Evolutionary conservation across 2,329 filamentous ascomycete genomes (phyloP).

Genomic region (Phaeoacremonium minimum): DNA sequence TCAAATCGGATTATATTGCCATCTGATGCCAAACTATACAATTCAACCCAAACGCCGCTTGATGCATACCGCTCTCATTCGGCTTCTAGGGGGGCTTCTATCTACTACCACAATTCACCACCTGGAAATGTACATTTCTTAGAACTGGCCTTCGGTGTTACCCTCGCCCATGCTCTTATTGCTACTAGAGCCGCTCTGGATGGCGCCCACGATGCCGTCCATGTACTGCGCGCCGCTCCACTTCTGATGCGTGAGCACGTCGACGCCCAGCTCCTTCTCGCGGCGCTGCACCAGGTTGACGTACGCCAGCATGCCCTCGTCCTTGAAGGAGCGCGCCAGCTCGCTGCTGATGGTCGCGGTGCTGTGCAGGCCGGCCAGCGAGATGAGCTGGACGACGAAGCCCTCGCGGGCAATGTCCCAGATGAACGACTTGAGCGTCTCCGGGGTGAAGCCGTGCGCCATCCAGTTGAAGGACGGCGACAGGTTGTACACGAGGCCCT

Average conservation of each 20-base stretch:
- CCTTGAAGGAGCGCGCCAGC: slow-evolving; percentile 77
- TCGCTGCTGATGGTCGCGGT: slow-evolving; percentile 65
- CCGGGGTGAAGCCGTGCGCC: slow-evolving; percentile 83
- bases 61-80: no score
- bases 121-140: no score
- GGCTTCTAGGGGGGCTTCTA: no score
- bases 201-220: slow-evolving; percentile 83
- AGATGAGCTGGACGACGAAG: slow-evolving; percentile 66
- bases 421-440: slow-evolving; percentile 82
- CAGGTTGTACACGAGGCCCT: slow-evolving; percentile 94
- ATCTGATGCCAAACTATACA: no score
- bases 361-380: slow-evolving; percentile 62
- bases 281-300: slow-evolving; percentile 86
- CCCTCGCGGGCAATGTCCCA: slow-evolving; percentile 94
- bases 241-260: slow-evolving; percentile 94
- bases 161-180: slow-evolving; percentile 94
- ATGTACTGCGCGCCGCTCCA: slow-evolving; percentile 70
- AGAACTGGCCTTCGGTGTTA: slow-evolving; percentile 75
- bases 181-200: slow-evolving; percentile 85
- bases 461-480: slow-evolving; percentile 99
- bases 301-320: slow-evolving; percentile 93
- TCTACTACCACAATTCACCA: no score
- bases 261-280: slow-evolving; percentile 87
- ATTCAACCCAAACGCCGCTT: no score
- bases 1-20: no score